phyloP scores from a whole-genome alignment of 2,329 filamentous ascomycete species.

The Chalaropsis thielavioides region DNA sequence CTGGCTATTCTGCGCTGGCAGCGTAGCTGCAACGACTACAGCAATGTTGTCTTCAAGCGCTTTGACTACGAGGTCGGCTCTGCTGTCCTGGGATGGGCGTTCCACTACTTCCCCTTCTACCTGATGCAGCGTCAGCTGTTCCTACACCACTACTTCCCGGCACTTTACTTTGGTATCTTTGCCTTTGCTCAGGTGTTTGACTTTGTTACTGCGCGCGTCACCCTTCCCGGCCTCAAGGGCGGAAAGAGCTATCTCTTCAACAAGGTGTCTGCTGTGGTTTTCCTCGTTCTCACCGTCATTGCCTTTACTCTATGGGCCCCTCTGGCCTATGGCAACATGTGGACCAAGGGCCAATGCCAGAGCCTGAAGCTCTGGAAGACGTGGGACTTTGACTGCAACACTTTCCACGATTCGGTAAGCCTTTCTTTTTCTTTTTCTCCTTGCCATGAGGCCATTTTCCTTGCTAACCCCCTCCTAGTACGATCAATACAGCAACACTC shows the following conservation, averaged over 20 bases:
- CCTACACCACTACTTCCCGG: conserved; percentile 96
- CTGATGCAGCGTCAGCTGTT: conserved; percentile 97
- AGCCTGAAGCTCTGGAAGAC: conserved; percentile 72
- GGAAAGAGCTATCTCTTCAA: conserved; percentile 51
- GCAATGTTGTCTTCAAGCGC: conserved; percentile 70
- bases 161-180: conserved; percentile 87
- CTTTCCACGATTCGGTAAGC: conserved; percentile 76
- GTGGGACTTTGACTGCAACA: conserved; percentile 99
- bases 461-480: conserved; percentile 28
- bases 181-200: conserved; percentile 82
- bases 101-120: conserved; percentile 98
- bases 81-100: conserved; percentile 81
- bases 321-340: conserved; percentile 80
- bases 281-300: conserved; percentile 58
- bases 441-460: neutral
- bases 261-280: conserved; percentile 54
- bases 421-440: neutral
- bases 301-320: conserved; percentile 79
- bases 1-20: conserved; percentile 87
- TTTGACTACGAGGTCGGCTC: conserved; percentile 96
- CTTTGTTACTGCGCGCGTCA: conserved; percentile 61
- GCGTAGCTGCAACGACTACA: conserved; percentile 78
- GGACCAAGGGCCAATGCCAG: conserved; percentile 80
- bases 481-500: conserved; percentile 30
- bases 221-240: conserved; percentile 50